A percentile compares a stretch with the other conserved stretches of the same genome.
phyloP scores from a whole-genome alignment of 108 stramenopile species.

The Aurantiochytrium sp. region DNA sequence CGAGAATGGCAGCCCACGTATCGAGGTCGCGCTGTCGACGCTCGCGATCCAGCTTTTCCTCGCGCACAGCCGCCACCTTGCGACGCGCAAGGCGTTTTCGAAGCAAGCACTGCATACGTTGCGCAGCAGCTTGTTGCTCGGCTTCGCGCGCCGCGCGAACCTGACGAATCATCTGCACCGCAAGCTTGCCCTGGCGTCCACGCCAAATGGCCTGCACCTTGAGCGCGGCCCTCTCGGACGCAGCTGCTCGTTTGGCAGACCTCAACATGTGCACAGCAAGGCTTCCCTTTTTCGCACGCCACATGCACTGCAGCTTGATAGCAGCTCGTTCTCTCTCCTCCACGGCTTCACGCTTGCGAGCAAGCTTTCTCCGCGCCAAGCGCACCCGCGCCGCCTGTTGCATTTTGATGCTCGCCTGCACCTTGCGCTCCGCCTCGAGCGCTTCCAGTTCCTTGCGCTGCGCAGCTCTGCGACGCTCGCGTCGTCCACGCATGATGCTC shows the following conservation, averaged over 20 bases:
- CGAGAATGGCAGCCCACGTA: conserved; percentile 33
- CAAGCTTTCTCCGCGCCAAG: neutral
- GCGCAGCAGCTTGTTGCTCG: conserved; percentile 25
- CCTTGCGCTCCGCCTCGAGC: neutral
- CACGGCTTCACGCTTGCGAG: neutral
- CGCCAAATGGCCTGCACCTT: conserved; percentile 23
- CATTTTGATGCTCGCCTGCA: neutral
- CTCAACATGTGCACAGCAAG: conserved; percentile 9
- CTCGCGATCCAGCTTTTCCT: conserved; percentile 17
- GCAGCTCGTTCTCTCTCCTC: neutral
- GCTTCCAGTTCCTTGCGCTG: neutral
- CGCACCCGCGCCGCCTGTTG: conserved; percentile 12
- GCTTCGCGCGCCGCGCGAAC: neutral
- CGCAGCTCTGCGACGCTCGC: neutral
- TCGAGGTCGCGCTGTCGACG: conserved; percentile 17
- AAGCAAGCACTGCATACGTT: conserved; percentile 29
- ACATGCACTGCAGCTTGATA: conserved; percentile 14
- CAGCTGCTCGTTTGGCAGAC: neutral
- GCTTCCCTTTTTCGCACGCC: conserved; percentile 28
- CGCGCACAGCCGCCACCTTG: conserved; percentile 11
- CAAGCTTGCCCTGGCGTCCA: neutral
- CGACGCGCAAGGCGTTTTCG: conserved; percentile 38
- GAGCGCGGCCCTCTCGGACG: neutral
- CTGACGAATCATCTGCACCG: neutral
- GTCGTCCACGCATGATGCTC: neutral